Percentiles rank a stretch among this genome's conserved stretches.
Conservation (phyloP, 148 eudicot genomes). For the Vaccinium vitisidaea region DNA sequence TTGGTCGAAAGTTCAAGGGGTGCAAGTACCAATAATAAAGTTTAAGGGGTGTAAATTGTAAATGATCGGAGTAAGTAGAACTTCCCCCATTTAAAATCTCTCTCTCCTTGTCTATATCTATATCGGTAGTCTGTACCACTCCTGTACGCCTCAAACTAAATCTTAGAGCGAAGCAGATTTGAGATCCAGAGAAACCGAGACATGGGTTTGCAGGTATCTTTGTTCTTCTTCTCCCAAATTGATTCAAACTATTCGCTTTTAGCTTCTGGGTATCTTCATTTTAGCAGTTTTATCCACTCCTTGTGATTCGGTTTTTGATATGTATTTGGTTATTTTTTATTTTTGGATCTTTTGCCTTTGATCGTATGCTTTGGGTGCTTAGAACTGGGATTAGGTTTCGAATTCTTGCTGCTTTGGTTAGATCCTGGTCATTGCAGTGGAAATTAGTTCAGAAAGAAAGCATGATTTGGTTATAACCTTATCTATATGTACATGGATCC, state of each 20-base stretch:
- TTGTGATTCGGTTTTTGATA: neutral
- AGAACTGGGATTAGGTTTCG: neutral
- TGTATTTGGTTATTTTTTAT: neutral
- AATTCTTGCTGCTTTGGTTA: neutral
- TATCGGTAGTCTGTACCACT: neutral
- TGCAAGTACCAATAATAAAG: too few relatives aligned
- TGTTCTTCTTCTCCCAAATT: neutral
- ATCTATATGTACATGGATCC: neutral
- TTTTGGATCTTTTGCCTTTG: neutral
- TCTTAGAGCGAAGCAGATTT: neutral
- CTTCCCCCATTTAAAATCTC: neutral
- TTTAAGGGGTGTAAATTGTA: too few relatives aligned
- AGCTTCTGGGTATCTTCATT: neutral
- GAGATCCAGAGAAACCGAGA: neutral
- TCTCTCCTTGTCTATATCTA: neutral
- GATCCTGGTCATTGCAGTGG: neutral
- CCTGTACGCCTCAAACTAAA: neutral
- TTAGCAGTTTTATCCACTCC: neutral
- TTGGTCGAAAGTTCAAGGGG: too few relatives aligned
- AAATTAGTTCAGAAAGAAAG: neutral
- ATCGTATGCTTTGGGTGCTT: slow-evolving; percentile 2
- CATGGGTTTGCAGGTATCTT: slow-evolving; percentile 13
- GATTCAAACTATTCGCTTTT: neutral
- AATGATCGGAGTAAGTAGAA: too few relatives aligned
- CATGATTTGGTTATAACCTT: neutral